These are phyloP conservation scores for Aspergillus sp. DNA, from an alignment of 2,329 filamentous ascomycete genomes.

Conservation along the genomic window DNA sequence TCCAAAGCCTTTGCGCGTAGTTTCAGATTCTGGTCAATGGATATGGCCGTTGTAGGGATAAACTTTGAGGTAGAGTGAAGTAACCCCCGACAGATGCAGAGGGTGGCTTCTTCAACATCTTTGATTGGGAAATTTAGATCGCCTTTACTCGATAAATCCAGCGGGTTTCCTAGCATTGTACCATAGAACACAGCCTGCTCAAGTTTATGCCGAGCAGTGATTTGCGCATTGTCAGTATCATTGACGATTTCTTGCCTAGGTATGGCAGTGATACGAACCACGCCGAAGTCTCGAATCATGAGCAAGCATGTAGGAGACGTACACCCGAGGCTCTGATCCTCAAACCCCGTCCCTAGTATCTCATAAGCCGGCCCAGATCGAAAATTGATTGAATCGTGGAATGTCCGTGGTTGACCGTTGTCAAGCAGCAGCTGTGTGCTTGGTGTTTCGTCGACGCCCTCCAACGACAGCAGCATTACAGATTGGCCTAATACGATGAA, in stretches of 20 bases:
- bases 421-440: constrained; percentile 73
- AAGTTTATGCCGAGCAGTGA: constrained; percentile 84
- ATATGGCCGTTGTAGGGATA: constrained; percentile 70
- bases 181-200: constrained; percentile 96
- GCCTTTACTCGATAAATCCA: constrained; percentile 74
- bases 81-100: constrained; percentile 78
- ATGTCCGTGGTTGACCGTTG: constrained; percentile 63
- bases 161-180: constrained; percentile 74
- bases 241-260: constrained; percentile 45
- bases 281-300: constrained; percentile 58
- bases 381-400: constrained; percentile 85
- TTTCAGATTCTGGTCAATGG: constrained; percentile 77
- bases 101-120: constrained; percentile 74
- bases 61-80: constrained; percentile 73
- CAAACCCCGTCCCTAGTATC: constrained; percentile 51
- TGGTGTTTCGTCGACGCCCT: constrained; percentile 66
- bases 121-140: constrained; percentile 65
- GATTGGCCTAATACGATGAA: constrained; percentile 79
- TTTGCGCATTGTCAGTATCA: constrained; percentile 46
- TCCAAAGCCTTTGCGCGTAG: constrained; percentile 71
- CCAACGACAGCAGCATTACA: constrained; percentile 73
- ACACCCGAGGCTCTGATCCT: constrained; percentile 43
- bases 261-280: constrained; percentile 55
- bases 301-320: constrained; percentile 47
- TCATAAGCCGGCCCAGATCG: constrained; percentile 53